Percentiles rank a stretch among this genome's conserved stretches.
Evolutionary conservation across 2,329 filamentous ascomycete genomes (phyloP).

Genomic region (Rachicladosporium sp.): DNA sequence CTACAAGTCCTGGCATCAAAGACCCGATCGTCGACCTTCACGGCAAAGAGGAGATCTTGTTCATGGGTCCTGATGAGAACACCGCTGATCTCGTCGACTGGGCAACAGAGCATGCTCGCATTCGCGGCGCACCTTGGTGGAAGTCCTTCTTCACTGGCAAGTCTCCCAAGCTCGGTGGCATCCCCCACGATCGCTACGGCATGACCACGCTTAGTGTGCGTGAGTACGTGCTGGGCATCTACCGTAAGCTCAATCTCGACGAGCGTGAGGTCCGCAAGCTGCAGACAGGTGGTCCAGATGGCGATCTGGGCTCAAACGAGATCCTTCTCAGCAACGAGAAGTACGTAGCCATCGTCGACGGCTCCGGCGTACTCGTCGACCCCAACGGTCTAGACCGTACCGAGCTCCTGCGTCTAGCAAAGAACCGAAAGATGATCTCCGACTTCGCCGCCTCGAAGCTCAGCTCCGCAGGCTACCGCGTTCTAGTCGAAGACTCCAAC

Average conservation of each 20-base stretch:
- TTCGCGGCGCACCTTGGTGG: constrained; percentile 90
- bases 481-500: constrained; percentile 84
- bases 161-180: constrained; percentile 88
- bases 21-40: constrained; percentile 95
- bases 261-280: constrained; percentile 77
- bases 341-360: constrained; percentile 92
- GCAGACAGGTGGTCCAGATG: constrained; percentile 94
- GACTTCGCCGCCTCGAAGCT: constrained; percentile 78
- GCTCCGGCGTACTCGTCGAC: constrained; percentile 86
- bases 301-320: constrained; percentile 94
- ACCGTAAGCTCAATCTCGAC: constrained; percentile 87
- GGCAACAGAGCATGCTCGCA: constrained; percentile 90
- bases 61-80: constrained; percentile 98
- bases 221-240: constrained; percentile 92
- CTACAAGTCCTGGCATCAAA: constrained; percentile 91
- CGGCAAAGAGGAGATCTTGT: constrained; percentile 90
- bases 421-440: constrained; percentile 76
- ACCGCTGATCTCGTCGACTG: constrained; percentile 94
- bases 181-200: constrained; percentile 89
- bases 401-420: constrained; percentile 75
- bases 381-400: constrained; percentile 75
- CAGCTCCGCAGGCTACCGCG: constrained; percentile 76
- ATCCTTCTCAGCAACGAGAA: constrained; percentile 93
- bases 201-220: constrained; percentile 97
- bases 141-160: constrained; percentile 99